Percentiles rank a stretch among this genome's conserved stretches.
phyloP scores from a whole-genome alignment of 2,329 filamentous ascomycete species.

The Byssoonygena ceratinophila region DNA sequence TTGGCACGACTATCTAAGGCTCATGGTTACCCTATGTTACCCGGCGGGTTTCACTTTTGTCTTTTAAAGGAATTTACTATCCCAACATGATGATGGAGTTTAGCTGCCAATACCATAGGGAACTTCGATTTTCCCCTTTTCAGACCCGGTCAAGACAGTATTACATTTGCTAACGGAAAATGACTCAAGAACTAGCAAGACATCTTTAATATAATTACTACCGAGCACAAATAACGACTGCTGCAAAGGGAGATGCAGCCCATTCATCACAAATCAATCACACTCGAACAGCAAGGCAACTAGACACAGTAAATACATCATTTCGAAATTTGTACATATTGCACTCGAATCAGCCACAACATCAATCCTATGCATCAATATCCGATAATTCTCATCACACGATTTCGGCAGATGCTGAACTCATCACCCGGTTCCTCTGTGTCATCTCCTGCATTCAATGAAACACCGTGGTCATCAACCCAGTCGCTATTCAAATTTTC shows the following conservation, averaged over 20 bases:
- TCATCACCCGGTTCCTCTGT: neutral
- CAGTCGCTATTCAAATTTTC: neutral
- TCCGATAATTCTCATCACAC: neutral
- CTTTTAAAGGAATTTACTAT: constrained; percentile 13
- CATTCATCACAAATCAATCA: no score
- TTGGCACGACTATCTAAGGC: constrained; percentile 11
- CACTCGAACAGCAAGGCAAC: no score
- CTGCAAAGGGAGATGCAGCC: neutral
- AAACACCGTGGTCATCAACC: neutral
- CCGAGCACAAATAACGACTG: neutral
- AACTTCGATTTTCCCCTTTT: constrained; percentile 11
- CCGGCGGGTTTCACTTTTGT: constrained; percentile 13
- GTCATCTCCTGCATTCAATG: neutral
- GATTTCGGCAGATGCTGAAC: neutral
- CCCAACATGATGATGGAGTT: constrained; percentile 15
- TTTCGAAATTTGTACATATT: no score
- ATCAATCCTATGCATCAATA: no score
- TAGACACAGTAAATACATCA: no score
- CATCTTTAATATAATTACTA: no score
- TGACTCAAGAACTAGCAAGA: no score
- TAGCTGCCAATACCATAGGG: constrained; percentile 17
- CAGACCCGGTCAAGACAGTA: neutral
- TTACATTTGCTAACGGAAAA: neutral
- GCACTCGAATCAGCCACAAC: no score
- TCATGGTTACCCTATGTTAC: constrained; percentile 12